Conservation (phyloP, 495 filamentous ascomycete genomes). For the Durotheca rogersii region DNA sequence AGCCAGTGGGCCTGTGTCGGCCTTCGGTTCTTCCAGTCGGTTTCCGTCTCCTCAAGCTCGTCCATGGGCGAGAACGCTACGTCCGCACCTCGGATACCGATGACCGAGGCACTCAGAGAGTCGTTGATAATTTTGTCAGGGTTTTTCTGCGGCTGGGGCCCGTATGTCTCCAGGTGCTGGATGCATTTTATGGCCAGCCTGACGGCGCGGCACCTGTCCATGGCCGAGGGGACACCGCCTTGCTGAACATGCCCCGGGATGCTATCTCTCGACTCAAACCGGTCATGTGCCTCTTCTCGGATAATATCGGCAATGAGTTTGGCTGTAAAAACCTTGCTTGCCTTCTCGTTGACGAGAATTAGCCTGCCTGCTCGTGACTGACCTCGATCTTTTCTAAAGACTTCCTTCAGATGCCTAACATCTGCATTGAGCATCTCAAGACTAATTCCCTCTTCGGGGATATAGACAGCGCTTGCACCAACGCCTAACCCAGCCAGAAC, state of each 20-base stretch:
- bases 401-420: conserved; percentile 83
- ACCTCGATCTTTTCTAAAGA: conserved; percentile 82
- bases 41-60: conserved; percentile 75
- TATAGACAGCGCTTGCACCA: conserved; percentile 94
- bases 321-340: conserved; percentile 85
- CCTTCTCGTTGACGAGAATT: conserved; percentile 91
- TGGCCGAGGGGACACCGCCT: conserved; percentile 87
- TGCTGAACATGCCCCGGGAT: conserved; percentile 98
- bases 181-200: conserved; percentile 89
- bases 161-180: conserved; percentile 80
- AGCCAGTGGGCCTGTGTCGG: conserved; percentile 88
- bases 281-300: conserved; percentile 83
- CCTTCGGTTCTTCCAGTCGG: conserved; percentile 87
- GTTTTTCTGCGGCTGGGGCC: conserved; percentile 54
- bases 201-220: conserved; percentile 93
- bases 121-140: conserved; percentile 67
- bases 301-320: conserved; percentile 95
- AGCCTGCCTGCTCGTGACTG: conserved; percentile 90
- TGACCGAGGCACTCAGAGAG: conserved; percentile 71
- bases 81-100: conserved; percentile 87
- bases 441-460: conserved; percentile 93
- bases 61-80: conserved; percentile 83
- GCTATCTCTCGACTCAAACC: conserved; percentile 90
- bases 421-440: conserved; percentile 90
- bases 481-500: conserved; percentile 86